Conservation (phyloP, 768 basidiomycete genomes). For the Boletus bicolor region DNA sequence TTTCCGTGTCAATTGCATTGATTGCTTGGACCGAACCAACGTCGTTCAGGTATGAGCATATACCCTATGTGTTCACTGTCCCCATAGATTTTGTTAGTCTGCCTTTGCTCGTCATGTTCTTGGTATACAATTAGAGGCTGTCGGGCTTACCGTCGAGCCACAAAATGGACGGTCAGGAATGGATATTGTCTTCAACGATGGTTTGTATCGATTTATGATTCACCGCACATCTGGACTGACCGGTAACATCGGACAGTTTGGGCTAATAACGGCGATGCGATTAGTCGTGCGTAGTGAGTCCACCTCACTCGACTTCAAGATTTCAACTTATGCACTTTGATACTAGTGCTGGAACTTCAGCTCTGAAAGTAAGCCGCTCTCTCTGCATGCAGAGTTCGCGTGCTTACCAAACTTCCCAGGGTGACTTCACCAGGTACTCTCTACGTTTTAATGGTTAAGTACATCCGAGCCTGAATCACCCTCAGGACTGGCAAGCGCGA, state of each 20-base stretch:
- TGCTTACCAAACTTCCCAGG: constrained; percentile 39
- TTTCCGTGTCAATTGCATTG: constrained; percentile 92
- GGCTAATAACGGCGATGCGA: constrained; percentile 98
- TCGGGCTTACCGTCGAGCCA: constrained; percentile 60
- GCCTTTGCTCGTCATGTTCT: constrained; percentile 87
- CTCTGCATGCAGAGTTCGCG: background rate
- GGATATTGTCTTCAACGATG: constrained; percentile 77
- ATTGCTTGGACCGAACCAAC: constrained; percentile 93
- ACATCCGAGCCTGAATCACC: constrained; percentile 6
- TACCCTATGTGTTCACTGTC: background rate
- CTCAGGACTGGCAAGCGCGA: constrained; percentile 93
- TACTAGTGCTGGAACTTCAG: constrained; percentile 89
- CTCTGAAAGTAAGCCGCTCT: constrained; percentile 69
- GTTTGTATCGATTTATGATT: constrained; percentile 35
- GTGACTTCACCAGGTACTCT: constrained; percentile 79
- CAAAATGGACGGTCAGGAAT: constrained; percentile 55
- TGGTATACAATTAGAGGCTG: constrained; percentile 66
- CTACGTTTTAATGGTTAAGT: background rate
- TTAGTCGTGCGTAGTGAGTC: constrained; percentile 81
- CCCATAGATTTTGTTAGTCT: constrained; percentile 48
- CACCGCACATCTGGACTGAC: background rate
- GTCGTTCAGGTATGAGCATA: constrained; percentile 70
- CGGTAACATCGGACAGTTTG: constrained; percentile 54
- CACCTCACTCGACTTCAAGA: background rate
- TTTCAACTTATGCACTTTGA: constrained; percentile 13